phyloP scores from a whole-genome alignment of 495 filamentous ascomycete genomes.

The Podospora pseudoanserina region DNA sequence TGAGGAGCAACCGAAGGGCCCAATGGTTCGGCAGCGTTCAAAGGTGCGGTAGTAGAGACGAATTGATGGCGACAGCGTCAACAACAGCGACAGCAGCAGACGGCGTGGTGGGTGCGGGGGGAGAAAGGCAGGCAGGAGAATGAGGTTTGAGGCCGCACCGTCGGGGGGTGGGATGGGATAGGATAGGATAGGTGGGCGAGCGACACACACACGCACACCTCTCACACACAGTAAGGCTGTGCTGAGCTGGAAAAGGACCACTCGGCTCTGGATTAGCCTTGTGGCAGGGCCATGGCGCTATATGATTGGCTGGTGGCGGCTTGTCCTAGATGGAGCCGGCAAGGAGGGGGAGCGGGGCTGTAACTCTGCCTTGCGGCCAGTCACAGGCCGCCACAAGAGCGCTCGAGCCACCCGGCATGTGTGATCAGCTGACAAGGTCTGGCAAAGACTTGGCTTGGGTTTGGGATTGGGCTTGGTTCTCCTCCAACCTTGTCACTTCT shows the following conservation, averaged over 20 bases:
- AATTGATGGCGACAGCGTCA: neutral
- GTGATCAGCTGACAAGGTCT: conserved; percentile 12
- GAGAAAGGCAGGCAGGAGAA: conserved; percentile 6
- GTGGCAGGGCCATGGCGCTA: conserved; percentile 26
- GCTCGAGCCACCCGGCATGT: conserved; percentile 22
- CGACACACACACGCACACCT: neutral
- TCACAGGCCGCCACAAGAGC: conserved; percentile 16
- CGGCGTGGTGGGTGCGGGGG: neutral
- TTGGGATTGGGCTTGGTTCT: neutral
- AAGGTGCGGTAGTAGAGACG: neutral
- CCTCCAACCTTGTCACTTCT: too few relatives aligned
- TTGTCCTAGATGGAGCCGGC: conserved; percentile 9
- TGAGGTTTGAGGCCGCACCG: conserved; percentile 23
- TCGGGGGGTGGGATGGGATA: conserved; percentile 7
- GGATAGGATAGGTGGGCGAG: neutral
- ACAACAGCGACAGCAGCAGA: neutral
- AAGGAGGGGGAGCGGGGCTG: conserved; percentile 24
- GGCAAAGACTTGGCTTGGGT: conserved; percentile 5
- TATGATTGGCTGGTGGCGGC: conserved; percentile 21
- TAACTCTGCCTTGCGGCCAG: conserved; percentile 21
- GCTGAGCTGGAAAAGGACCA: conserved; percentile 26
- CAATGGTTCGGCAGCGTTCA: neutral
- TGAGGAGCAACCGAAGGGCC: neutral
- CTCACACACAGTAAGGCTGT: conserved; percentile 30
- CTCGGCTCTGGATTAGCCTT: conserved; percentile 38